phyloP scores from a whole-genome alignment of 768 basidiomycete genomes.

The Naematelia encephala region DNA sequence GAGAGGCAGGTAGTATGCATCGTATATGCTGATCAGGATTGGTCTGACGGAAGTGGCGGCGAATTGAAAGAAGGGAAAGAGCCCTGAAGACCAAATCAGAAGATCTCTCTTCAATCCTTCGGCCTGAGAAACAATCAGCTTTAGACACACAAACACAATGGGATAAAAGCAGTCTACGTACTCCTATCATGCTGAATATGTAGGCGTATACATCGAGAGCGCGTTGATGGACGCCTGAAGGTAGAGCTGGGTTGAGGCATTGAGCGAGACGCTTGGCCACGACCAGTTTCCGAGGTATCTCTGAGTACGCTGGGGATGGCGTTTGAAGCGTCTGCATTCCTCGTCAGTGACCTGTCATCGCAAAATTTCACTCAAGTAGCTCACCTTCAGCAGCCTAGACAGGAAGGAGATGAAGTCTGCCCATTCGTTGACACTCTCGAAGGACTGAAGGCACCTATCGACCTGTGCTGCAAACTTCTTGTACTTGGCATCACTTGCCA shows the following conservation, averaged over 20 bases:
- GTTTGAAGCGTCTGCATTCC: slow-evolving; percentile 75
- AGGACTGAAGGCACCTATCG: slow-evolving; percentile 85
- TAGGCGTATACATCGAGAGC: slow-evolving; percentile 93
- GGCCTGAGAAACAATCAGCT: too few species aligned
- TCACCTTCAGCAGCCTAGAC: slow-evolving; percentile 85
- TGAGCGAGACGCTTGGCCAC: slow-evolving; percentile 93
- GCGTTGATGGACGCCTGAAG: slow-evolving; percentile 93
- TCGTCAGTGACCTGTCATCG: slow-evolving; percentile 8
- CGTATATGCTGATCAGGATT: slow-evolving; percentile 82
- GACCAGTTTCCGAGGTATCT: slow-evolving; percentile 89
- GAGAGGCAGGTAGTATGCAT: slow-evolving; percentile 84
- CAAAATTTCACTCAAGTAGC: slow-evolving; percentile 1
- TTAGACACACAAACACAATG: too few species aligned
- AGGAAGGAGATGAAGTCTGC: slow-evolving; percentile 98
- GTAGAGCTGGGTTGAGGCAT: slow-evolving; percentile 95
- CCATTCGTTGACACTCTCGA: slow-evolving; percentile 97
- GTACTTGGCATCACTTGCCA: slow-evolving; percentile 72
- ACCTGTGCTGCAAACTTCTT: slow-evolving; percentile 90
- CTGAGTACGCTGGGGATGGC: slow-evolving; percentile 81
- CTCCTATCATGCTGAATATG: slow-evolving; percentile 85
- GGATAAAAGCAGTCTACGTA: too few species aligned
- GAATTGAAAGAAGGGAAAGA: slow-evolving; percentile 98
- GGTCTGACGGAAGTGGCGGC: slow-evolving; percentile 98
- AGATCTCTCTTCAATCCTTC: slow-evolving; percentile 85
- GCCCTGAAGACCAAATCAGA: slow-evolving; percentile 86